Conservation (phyloP, 441 rosid species). For the Francoa sonchifolia region DNA sequence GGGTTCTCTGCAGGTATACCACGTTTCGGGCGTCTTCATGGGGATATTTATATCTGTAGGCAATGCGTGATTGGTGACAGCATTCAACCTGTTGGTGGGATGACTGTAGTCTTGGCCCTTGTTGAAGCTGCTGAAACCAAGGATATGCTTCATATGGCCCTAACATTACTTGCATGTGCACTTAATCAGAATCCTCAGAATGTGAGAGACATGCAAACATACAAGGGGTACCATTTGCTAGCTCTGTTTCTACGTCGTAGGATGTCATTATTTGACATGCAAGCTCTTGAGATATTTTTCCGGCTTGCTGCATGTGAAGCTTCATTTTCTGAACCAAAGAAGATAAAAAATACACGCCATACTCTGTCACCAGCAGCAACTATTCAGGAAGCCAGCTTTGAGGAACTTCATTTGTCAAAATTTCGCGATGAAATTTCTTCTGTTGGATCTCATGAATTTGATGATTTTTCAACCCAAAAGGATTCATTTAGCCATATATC, state of each 20-base stretch:
- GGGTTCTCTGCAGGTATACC: conserved; percentile 64
- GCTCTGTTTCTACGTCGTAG: conserved; percentile 89
- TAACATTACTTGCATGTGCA: conserved; percentile 80
- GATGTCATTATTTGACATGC: conserved; percentile 95
- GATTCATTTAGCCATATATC: conserved; percentile 94
- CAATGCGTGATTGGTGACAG: conserved; percentile 90
- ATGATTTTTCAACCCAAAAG: conserved; percentile 81
- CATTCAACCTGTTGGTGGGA: conserved; percentile 88
- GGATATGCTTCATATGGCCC: conserved; percentile 98
- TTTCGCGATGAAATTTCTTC: conserved; percentile 85
- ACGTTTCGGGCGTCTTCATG: conserved; percentile 87
- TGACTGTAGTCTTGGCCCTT: conserved; percentile 83
- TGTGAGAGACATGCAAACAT: conserved; percentile 92
- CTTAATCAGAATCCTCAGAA: conserved; percentile 97
- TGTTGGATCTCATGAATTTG: conserved; percentile 93
- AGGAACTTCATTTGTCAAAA: conserved; percentile 71
- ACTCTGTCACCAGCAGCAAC: conserved; percentile 38
- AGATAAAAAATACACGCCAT: conserved; percentile 33
- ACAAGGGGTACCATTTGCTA: conserved; percentile 97
- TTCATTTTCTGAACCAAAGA: conserved; percentile 92
- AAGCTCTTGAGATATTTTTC: conserved; percentile 89
- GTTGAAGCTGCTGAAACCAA: conserved; percentile 94
- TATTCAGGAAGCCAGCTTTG: conserved; percentile 63
- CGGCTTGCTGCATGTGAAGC: conserved; percentile 99
- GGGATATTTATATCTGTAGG: conserved; percentile 76